Percentiles rank a stretch among this genome's conserved stretches.
phyloP scores from a whole-genome alignment of 192 early-diverging fungal genomes.

The Phlyctochytrium arcticum region DNA sequence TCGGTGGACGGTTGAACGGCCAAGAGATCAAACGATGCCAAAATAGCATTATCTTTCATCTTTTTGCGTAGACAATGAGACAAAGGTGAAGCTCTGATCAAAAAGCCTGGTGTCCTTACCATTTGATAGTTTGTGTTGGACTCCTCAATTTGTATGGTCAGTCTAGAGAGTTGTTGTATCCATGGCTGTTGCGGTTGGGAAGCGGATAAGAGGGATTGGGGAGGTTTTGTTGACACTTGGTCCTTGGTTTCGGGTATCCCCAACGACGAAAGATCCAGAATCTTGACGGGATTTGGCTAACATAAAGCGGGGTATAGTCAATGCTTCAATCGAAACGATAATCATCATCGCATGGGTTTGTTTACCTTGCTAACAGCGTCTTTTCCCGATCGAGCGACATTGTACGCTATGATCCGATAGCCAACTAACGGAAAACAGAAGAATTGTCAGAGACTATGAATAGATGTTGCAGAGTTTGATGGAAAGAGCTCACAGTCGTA shows the following conservation, averaged over 20 bases:
- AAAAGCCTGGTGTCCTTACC: constrained; percentile 27
- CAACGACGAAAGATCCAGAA: constrained; percentile 34
- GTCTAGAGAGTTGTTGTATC: constrained; percentile 52
- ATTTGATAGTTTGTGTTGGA: constrained; percentile 49
- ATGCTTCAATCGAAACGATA: too few relatives aligned
- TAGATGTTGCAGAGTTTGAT: not conserved
- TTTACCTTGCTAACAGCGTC: constrained; percentile 19
- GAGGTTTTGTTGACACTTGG: too few relatives aligned
- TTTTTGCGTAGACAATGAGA: constrained; percentile 3
- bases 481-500: constrained; percentile 15
- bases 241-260: constrained; percentile 10
- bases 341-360: not conserved
- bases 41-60: constrained; percentile 17
- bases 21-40: constrained; percentile 55
- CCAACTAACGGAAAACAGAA: constrained; percentile 41
- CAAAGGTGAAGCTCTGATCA: not conserved
- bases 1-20: constrained; percentile 70
- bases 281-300: constrained; percentile 31
- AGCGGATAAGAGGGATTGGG: constrained; percentile 12
- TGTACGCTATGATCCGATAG: constrained; percentile 55
- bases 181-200: not conserved
- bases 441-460: not conserved
- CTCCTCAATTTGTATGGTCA: constrained; percentile 60
- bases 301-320: too few relatives aligned
- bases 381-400: constrained; percentile 45